Evolutionary conservation across 1,284 basidiomycete genomes (phyloP), one percentile per base, ranked within the genome.

Genomic region (Moniliella sp.): DNA sequence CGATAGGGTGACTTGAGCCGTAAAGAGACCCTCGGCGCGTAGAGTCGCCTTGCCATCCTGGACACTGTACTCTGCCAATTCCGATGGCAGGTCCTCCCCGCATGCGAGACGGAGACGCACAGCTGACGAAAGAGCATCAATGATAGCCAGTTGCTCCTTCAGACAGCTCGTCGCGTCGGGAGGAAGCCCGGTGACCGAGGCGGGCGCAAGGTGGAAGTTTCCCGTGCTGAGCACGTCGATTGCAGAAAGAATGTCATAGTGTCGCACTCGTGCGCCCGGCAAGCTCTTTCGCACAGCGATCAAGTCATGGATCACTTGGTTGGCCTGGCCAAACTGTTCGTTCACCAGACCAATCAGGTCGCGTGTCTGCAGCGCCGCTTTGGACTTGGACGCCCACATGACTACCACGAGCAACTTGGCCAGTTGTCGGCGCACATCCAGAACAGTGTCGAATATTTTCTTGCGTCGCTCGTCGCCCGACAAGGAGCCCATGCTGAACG

Each of bases 241-340:
- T 12, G 82, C 82, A 1, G 80, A 82, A 8, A 80, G 66, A n/a
- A 86, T 65, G 56, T 88, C 83, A 43, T 82, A 79, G 55, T 84
- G 86, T 34, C 80, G 71, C 14, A 81, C 68, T 55, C 80, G 79
- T 48, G 0, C 65, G 62, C 11, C 52, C 50, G 10, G 50, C 21
- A 67, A 47, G 18, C 53, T 48, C 36, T 75, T 70, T 44, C 72
- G 75, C 1, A 72, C 70, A 44, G 70, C 70, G 31, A 67, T 72
- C 18, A 86, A 62, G 5, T 67, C 68, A 28, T 64, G 53, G 25
- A 78, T 69, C n/a, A 71, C 70, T 28, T 72, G 69, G 36, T 78
- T 74, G 46, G 84, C 77, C 57, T 82, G 78, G 32, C 68, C 68
- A 42, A 80, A 82, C 58, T 86, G 54, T 29, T 52, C 54, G 21